Conservation (phyloP, 2,329 filamentous ascomycete genomes). For the Conoideocrella luteorostrata region DNA sequence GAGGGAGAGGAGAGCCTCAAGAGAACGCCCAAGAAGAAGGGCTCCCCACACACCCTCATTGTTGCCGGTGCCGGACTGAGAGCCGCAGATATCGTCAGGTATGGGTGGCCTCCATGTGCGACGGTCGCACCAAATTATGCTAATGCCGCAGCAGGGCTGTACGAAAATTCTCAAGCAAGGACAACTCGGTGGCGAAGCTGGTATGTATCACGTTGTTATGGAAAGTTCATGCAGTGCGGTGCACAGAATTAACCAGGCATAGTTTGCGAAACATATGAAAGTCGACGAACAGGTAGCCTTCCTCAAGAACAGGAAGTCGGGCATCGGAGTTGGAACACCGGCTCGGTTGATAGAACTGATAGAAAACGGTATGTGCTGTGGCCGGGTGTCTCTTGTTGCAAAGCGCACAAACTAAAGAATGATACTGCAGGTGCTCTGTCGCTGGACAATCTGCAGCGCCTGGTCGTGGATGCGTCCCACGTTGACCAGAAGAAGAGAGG, state of each 20-base stretch:
- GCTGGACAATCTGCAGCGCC: conserved; percentile 62
- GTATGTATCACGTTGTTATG: conserved; percentile 26
- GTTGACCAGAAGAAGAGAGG: conserved; percentile 93
- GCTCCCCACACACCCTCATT: conserved; percentile 78
- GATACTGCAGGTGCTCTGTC: conserved; percentile 55
- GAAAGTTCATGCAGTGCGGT: not conserved
- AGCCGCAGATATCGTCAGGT: conserved; percentile 78
- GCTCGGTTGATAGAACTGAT: conserved; percentile 75
- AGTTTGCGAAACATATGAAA: conserved; percentile 98
- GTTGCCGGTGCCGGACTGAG: conserved; percentile 79
- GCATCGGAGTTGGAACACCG: conserved; percentile 87
- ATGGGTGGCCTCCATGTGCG: conserved; percentile 15
- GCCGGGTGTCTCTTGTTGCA: not conserved
- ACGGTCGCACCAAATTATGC: not conserved
- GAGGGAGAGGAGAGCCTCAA: conserved; percentile 53
- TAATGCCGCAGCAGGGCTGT: conserved; percentile 48
- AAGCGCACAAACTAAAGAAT: conserved; percentile 1
- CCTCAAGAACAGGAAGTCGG: conserved; percentile 63
- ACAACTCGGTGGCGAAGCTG: conserved; percentile 75
- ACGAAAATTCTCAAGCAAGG: conserved; percentile 72
- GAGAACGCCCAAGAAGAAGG: conserved; percentile 60
- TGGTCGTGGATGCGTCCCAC: conserved; percentile 86
- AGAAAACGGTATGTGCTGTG: conserved; percentile 61
- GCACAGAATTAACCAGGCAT: conserved; percentile 9
- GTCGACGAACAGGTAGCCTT: conserved; percentile 76